Evolutionary conservation across 345 rosid genomes (phyloP), one percentile per base, ranked within the genome.

Genomic region (Rhodamnia rubescens): DNA sequence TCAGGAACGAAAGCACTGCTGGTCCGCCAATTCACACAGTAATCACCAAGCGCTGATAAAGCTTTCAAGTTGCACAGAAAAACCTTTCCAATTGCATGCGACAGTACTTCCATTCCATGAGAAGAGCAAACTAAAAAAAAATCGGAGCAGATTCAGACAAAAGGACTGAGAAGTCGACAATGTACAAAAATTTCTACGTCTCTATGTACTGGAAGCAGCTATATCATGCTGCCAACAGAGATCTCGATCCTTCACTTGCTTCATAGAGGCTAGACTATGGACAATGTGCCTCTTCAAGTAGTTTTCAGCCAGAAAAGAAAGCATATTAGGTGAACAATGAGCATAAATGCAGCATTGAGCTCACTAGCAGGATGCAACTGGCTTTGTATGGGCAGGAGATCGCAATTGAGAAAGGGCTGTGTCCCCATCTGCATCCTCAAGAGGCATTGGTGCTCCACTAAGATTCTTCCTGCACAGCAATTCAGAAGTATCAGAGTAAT

Each of bases 381-480:
- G 90, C 85, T 91, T 82, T 13, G 20, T 51, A n/a, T 91, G 91
- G 21, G 92, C 75, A 32, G 96, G 87, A 87, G 91, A 87, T 74
- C 82, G 92, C 87, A 90, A 64, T 74, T 87, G 92, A 82, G 97
- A 91, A 49, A 88, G 80, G 32, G 95, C 95, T 7, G 94, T 92
- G 81, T 94, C 96, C 53, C 90, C 87, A 82, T 93, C 95, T 56
- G 92, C 94, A 21, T 81, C 85, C 83, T 91, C 97, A 57, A 90
- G 88, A 36, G 47, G 83, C 29, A 89, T 83, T 16, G 92, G 91
- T n/a, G 75, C 75, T 57, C 88, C 89, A 74, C 50, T 61, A 13
- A 87, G 83, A 18, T 69, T 84, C 86, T 91, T 92, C 92, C 98
- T 96, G 93, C 56, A 82, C 81, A 87, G 54, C 85, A 87, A 49